Percentiles rank a stretch among this genome's conserved stretches.
Conservation (phyloP, 331 rosid species). For the Prunus yedoensis region DNA sequence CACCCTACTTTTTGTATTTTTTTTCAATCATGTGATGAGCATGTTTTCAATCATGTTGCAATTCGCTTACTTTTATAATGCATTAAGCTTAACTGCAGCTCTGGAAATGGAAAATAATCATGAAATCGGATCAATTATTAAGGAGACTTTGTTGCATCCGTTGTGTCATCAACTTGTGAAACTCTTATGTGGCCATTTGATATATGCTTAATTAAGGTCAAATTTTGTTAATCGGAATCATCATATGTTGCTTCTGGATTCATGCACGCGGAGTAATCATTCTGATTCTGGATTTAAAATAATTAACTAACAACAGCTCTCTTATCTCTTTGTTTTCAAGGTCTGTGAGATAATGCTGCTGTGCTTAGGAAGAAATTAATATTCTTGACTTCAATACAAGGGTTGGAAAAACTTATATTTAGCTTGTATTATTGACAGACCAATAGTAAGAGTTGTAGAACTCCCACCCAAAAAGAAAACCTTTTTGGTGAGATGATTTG, state of each 20-base stretch:
- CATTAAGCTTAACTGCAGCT: background rate
- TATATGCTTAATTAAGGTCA: background rate
- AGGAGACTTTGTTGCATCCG: background rate
- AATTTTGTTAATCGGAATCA: background rate
- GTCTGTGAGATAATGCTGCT: too few relatives aligned
- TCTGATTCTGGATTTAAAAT: too few relatives aligned
- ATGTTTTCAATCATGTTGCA: constrained; percentile 19
- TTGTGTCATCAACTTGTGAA: constrained; percentile 12
- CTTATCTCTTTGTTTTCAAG: too few relatives aligned
- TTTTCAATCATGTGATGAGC: constrained; percentile 27
- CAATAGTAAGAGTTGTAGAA: too few relatives aligned
- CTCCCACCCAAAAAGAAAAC: too few relatives aligned
- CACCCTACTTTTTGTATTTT: background rate
- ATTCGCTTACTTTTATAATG: background rate
- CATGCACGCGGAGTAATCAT: background rate
- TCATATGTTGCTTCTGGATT: background rate
- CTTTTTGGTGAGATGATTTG: too few relatives aligned
- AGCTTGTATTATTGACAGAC: too few relatives aligned
- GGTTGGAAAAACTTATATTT: too few relatives aligned
- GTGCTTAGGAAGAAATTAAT: too few relatives aligned
- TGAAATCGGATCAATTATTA: background rate
- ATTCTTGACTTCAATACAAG: too few relatives aligned
- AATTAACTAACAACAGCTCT: too few relatives aligned
- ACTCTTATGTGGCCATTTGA: background rate
- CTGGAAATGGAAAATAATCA: background rate